Evolutionary conservation across 257 asterid species (phyloP).

Genomic region (Penstemon eatonii): DNA sequence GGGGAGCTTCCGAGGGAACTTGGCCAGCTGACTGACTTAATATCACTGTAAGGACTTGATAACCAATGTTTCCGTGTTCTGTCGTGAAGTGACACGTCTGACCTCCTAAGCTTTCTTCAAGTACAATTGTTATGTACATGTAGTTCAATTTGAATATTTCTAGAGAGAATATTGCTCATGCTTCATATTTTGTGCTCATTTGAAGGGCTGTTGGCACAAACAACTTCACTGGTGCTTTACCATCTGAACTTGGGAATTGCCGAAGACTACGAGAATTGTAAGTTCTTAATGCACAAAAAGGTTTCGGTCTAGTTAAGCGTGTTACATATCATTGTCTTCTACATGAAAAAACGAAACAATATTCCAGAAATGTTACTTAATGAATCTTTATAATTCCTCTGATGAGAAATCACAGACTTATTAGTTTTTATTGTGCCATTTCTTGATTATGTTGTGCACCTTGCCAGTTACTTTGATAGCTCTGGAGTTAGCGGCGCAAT

Average conservation of each 20-base stretch:
- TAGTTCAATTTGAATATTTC: too few species aligned
- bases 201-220: constrained; percentile 36
- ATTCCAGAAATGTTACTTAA: too few species aligned
- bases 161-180: too few species aligned
- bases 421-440: not conserved
- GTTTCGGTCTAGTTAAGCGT: too few species aligned
- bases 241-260: constrained; percentile 45
- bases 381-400: not conserved
- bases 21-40: constrained; percentile 40
- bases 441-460: not conserved
- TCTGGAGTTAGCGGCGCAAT: constrained; percentile 60
- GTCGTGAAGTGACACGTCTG: too few species aligned
- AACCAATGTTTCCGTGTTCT: too few species aligned
- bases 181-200: too few species aligned
- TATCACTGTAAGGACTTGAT: constrained; percentile 31
- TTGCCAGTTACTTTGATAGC: constrained; percentile 51
- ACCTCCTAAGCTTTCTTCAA: too few species aligned
- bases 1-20: constrained; percentile 52
- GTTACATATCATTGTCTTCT: too few species aligned
- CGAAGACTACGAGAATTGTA: constrained; percentile 39
- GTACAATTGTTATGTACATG: too few species aligned
- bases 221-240: constrained; percentile 50
- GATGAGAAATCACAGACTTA: too few species aligned
- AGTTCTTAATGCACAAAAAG: constrained; percentile 14
- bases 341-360: too few species aligned